A percentile compares a stretch with the other conserved stretches of the same genome.
phyloP scores from a whole-genome alignment of 108 stramenopile genomes.

The Cyclotella atomus region DNA sequence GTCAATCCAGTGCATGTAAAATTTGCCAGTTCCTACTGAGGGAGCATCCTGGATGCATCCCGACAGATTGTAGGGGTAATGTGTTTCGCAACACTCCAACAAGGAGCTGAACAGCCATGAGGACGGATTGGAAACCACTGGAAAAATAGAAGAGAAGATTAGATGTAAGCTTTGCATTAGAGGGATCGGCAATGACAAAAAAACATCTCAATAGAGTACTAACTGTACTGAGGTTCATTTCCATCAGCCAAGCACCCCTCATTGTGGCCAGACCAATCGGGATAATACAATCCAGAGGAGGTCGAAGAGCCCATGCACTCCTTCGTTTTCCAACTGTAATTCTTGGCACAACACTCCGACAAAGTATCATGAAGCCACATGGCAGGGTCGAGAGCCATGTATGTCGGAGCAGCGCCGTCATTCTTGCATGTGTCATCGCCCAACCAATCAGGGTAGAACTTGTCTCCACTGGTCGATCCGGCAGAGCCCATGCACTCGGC shows the following conservation, averaged over 20 bases:
- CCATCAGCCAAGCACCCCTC: constrained; percentile 11
- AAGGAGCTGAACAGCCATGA: background rate
- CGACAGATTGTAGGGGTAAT: constrained; percentile 4
- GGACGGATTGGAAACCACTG: background rate
- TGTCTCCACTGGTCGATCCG: background rate
- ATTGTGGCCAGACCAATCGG: constrained; percentile 9
- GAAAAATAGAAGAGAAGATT: too few species aligned
- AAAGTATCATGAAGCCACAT: constrained; percentile 10
- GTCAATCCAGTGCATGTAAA: background rate
- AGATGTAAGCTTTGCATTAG: too few species aligned
- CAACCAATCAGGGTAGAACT: constrained; percentile 3
- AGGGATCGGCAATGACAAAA: background rate
- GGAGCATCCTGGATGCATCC: background rate
- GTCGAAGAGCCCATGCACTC: background rate
- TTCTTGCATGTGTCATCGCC: constrained; percentile 16
- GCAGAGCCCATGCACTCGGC: constrained; percentile 4
- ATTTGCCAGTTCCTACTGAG: background rate
- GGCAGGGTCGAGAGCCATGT: constrained; percentile 8
- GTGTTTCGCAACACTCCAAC: background rate
- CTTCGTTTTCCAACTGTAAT: background rate
- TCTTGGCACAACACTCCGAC: background rate
- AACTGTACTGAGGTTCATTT: constrained; percentile 5
- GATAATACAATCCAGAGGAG: constrained; percentile 3
- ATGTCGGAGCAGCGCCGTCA: constrained; percentile 3
- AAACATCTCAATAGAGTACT: background rate